Percentiles rank a stretch among this genome's conserved stretches.
Evolutionary conservation across 352 stramenopile genomes (phyloP).

Genomic region (Phytophthora pisi): DNA sequence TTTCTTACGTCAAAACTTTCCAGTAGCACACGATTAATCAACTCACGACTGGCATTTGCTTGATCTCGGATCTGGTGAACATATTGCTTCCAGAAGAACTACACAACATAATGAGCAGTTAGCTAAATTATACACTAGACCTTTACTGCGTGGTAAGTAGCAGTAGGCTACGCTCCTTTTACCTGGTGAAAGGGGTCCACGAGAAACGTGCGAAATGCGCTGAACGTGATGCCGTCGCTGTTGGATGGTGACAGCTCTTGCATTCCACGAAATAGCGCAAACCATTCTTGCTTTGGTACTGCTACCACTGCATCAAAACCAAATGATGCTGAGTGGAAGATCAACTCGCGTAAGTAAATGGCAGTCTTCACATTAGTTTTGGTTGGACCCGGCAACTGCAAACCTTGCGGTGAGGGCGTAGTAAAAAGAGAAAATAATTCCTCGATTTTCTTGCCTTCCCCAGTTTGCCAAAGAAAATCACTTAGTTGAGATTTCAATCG

Average conservation of each 20-base stretch:
- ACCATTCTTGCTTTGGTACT: slow-evolving; percentile 47
- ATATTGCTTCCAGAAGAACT: slow-evolving; percentile 44
- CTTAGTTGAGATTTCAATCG: slow-evolving; percentile 33
- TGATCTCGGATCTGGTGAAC: slow-evolving; percentile 23
- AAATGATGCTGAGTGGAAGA: slow-evolving; percentile 21
- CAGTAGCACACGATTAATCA: slow-evolving; percentile 11
- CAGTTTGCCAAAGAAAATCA: slow-evolving; percentile 33
- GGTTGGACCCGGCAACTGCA: neutral
- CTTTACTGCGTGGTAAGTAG: neutral
- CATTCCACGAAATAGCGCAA: slow-evolving; percentile 41
- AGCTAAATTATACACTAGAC: neutral
- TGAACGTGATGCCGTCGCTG: slow-evolving; percentile 23
- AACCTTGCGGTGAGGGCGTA: neutral
- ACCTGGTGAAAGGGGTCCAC: slow-evolving; percentile 55
- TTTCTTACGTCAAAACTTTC: slow-evolving; percentile 16
- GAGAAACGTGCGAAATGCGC: slow-evolving; percentile 41
- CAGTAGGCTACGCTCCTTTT: neutral
- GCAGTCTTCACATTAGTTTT: neutral
- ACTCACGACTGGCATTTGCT: slow-evolving; percentile 11
- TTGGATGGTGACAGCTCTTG: slow-evolving; percentile 25
- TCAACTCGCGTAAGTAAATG: slow-evolving; percentile 30
- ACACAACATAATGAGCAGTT: slow-evolving; percentile 3
- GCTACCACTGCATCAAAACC: slow-evolving; percentile 19
- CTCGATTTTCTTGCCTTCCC: slow-evolving; percentile 23
- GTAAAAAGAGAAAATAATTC: slow-evolving; percentile 32